phyloP scores from a whole-genome alignment of 2,329 filamentous ascomycete genomes.

The Aspergillus spinulosporus region DNA sequence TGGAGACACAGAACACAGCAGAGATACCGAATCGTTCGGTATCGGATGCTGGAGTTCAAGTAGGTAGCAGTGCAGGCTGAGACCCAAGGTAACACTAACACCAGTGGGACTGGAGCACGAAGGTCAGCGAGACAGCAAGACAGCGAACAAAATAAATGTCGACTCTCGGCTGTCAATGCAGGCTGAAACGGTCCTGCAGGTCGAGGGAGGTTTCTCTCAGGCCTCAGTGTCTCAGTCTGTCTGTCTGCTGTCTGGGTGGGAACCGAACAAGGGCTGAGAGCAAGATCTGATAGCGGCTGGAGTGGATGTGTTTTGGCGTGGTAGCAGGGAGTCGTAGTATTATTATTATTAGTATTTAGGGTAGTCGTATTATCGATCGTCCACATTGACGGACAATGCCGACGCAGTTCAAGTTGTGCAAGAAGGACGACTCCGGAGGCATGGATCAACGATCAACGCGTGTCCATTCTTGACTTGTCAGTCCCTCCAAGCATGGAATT shows the following conservation, averaged over 20 bases:
- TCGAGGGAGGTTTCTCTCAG: not conserved
- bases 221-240: too few species aligned
- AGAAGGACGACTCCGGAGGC: conserved; percentile 14
- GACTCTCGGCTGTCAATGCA: not conserved
- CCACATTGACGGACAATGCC: not conserved
- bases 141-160: not conserved
- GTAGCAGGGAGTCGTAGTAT: conserved; percentile 16
- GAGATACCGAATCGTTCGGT: conserved; percentile 9
- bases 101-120: conserved; percentile 5
- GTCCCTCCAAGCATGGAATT: not conserved
- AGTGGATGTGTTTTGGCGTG: conserved; percentile 6
- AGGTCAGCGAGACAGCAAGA: not conserved
- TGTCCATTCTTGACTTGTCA: conserved; percentile 20
- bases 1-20: conserved; percentile 7
- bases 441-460: conserved; percentile 28
- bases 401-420: conserved; percentile 9
- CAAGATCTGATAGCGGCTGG: conserved; percentile 8
- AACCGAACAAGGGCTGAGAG: not conserved
- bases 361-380: conserved; percentile 8
- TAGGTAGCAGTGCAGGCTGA: conserved; percentile 17
- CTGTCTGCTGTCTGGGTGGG: not conserved
- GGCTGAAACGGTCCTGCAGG: conserved; percentile 8
- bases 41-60: conserved; percentile 20
- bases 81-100: conserved; percentile 24
- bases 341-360: not conserved